phyloP scores from a whole-genome alignment of 2,329 filamentous ascomycete species.

The Sphaceloma murrayae region DNA sequence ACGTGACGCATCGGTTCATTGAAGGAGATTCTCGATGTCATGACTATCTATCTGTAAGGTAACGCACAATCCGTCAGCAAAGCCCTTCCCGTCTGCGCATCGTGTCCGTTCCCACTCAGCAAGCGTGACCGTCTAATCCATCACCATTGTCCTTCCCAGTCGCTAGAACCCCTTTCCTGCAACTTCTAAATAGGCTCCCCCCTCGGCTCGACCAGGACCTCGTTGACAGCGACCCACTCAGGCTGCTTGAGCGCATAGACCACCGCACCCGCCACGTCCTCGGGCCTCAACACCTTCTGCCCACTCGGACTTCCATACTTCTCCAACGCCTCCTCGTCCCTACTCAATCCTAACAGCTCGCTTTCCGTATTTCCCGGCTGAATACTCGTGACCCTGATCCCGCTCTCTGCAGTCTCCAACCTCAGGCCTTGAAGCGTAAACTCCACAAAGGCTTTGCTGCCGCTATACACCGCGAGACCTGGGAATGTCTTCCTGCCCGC shows the following conservation, averaged over 20 bases:
- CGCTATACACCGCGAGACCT: conserved; percentile 71
- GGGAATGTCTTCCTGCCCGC: conserved; percentile 75
- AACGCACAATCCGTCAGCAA: too few relatives aligned
- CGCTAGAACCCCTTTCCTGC: too few relatives aligned
- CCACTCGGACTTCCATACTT: conserved; percentile 68
- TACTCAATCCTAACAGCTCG: conserved; percentile 63
- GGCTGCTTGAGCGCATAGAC: conserved; percentile 67
- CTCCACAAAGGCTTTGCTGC: conserved; percentile 78
- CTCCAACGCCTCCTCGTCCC: conserved; percentile 65
- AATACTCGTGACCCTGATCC: conserved; percentile 61
- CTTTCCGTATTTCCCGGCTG: conserved; percentile 72
- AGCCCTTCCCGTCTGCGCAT: too few relatives aligned
- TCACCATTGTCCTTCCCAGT: too few relatives aligned
- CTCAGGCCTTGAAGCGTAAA: conserved; percentile 66
- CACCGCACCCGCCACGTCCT: conserved; percentile 63
- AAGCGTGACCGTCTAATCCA: too few relatives aligned
- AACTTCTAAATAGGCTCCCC: conserved; percentile 66
- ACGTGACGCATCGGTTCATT: too few relatives aligned
- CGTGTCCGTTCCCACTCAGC: too few relatives aligned
- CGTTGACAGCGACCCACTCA: conserved; percentile 67
- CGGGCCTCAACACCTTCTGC: conserved; percentile 62
- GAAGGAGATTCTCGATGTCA: too few relatives aligned
- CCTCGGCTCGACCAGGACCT: conserved; percentile 67
- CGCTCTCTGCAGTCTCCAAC: conserved; percentile 64
- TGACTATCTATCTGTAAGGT: too few relatives aligned